Conservation (phyloP, 345 rosid genomes). For the Erodium maritimum region DNA sequence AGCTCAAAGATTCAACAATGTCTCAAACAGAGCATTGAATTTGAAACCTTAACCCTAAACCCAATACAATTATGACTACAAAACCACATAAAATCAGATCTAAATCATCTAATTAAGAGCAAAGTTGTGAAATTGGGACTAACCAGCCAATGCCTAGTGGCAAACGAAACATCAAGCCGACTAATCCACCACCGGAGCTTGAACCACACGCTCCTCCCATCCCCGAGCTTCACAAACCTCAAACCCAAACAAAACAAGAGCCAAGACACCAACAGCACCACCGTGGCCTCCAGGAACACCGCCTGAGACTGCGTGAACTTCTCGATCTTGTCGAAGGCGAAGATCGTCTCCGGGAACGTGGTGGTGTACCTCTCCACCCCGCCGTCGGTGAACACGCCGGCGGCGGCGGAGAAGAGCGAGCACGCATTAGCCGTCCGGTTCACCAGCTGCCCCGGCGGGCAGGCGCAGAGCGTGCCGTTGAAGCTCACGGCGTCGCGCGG, state of each 20-base stretch:
- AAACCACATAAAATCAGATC: no score
- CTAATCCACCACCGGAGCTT: constrained; percentile 88
- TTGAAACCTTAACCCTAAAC: no score
- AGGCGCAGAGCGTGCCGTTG: constrained; percentile 69
- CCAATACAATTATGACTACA: no score
- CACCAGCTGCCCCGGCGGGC: constrained; percentile 53
- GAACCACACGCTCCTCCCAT: constrained; percentile 64
- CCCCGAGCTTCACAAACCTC: constrained; percentile 65
- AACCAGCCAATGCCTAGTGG: constrained; percentile 97
- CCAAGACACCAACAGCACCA: constrained; percentile 62
- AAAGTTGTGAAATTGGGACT: constrained; percentile 7
- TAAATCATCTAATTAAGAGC: neutral
- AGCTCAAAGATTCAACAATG: no score
- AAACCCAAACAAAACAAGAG: constrained; percentile 50
- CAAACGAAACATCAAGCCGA: constrained; percentile 72
- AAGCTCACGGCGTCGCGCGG: constrained; percentile 45
- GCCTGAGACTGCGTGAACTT: constrained; percentile 89
- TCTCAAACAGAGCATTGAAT: no score
- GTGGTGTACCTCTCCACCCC: constrained; percentile 34
- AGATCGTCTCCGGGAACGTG: constrained; percentile 50
- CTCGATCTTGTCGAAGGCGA: constrained; percentile 60
- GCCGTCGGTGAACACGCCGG: constrained; percentile 28
- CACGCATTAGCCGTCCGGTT: constrained; percentile 39
- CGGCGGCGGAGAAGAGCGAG: constrained; percentile 26
- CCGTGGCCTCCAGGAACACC: constrained; percentile 81